Base-by-base conservation (phyloP, 2,329 filamentous ascomycete species). In the Fusarium fujikuroi region DNA sequence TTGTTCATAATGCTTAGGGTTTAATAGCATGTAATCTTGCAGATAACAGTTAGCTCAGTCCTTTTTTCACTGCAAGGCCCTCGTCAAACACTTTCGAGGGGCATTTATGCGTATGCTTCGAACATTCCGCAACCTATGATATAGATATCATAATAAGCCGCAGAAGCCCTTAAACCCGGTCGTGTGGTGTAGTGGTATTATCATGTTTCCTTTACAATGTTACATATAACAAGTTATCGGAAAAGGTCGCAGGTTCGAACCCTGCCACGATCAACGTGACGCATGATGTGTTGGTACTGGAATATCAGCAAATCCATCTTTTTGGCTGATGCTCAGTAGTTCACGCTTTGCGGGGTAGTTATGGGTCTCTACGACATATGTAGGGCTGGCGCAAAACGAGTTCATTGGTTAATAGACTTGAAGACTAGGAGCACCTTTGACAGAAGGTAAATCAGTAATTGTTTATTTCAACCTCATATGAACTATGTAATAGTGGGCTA, bases 171-270 rank as follows among this genome's bases (percentile, higher is more conserved):
- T 47, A 30, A 47, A 47, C 44, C 9, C 28, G 46, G 46, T 49
- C 46, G 46, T 49, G 46, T 49, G 28, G 46, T 49, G 46, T 49
- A 49, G 28, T 49, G 46, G 46, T 47, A 47, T 49, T 49, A 49
- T 50, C 47, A 50, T 50, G 47, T 50, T 50, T 50, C 47, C 47
- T 50, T 50, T 50, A 50, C 46, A 49, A 14, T 25, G 40, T 23
- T 23, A 30, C 9, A 11, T 8, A 11, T 16, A 30, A 19, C 43
- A 46, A 21, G 25, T 9, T 28, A 46, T 49, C 46, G 46, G 46
- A 50, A 50, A 50, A 50, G 47, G 47, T 18, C 47, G 47, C 47
- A 50, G 47, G 47, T 50, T 50, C 47, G 47, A 50, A 50, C 47
- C 47, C 47, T 50, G 47, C 47, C 47, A 50, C 47, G 47, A 50